These are phyloP conservation scores for Daedalea quercina DNA, from an alignment of 768 basidiomycete genomes.

Conservation along the genomic window DNA sequence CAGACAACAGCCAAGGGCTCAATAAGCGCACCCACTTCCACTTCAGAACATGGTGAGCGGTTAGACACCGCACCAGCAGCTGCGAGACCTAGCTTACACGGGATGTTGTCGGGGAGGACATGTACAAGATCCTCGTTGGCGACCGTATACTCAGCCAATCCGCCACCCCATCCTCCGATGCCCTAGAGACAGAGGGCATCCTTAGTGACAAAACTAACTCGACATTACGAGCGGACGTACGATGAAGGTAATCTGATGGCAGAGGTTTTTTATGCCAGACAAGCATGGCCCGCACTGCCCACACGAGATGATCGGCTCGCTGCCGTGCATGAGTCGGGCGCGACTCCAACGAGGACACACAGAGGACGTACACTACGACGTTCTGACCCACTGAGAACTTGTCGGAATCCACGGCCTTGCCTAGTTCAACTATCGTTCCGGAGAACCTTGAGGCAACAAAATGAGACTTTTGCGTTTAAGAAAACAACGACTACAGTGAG, in stretches of 20 bases:
- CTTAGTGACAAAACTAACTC: no score
- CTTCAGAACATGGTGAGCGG: conserved; percentile 15
- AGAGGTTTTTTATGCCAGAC: conserved; percentile 27
- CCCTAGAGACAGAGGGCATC: conserved; percentile 26
- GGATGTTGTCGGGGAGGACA: conserved; percentile 29
- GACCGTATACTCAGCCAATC: conserved; percentile 35
- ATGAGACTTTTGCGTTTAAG: no score
- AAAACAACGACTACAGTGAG: background rate
- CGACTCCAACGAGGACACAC: no score
- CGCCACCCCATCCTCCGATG: conserved; percentile 34
- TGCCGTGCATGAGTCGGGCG: conserved; percentile 14
- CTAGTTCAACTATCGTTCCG: conserved; percentile 17
- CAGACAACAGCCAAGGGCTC: conserved; percentile 43
- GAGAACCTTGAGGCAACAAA: no score
- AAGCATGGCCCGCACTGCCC: conserved; percentile 31
- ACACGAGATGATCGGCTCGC: conserved; percentile 38
- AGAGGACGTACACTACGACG: conserved; percentile 16
- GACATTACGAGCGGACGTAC: conserved; percentile 14
- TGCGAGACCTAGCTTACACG: conserved; percentile 25
- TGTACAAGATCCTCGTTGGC: conserved; percentile 30
- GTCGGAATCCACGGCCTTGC: conserved; percentile 8
- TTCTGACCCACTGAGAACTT: conserved; percentile 12
- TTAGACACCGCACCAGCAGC: no score
- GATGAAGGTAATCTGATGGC: conserved; percentile 27
- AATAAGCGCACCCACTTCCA: conserved; percentile 40